Evolutionary conservation across 2,329 filamentous ascomycete species (phyloP), one percentile per base, ranked within the genome.

Genomic region (Pyrenophora tritici-repentis): DNA sequence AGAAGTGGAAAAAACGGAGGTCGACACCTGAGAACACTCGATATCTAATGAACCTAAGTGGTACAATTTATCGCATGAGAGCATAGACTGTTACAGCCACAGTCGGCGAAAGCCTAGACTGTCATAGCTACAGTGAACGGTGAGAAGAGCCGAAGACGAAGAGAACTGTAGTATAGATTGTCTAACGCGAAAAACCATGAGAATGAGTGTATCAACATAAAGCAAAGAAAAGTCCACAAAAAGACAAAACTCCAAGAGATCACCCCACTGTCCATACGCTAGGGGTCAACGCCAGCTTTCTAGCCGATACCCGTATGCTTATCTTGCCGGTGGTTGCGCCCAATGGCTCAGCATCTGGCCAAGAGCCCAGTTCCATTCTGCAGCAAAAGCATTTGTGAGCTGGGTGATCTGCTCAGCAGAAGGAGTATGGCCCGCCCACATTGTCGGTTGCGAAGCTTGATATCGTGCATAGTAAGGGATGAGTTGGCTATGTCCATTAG

Each of bases 321-420:
- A 65, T 46, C 52, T 46, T 14, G 47, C 49, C 0, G 87, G 87
- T 4, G 84, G 75, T 1, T 74, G 73, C 5, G 13, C 75, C 88
- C 88, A 91, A 66, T 90, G 86, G 47, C 83, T 75, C 53, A 91
- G 74, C 84, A 91, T 85, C 47, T 82, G 83, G 31, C 80, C 75
- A 20, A 90, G 73, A 1, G 86, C 88, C 57, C 76, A 76, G 24
- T 77, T 83, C 88, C 88, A 91, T 70, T 90, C 87, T 18, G 77
- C 77, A 58, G 83, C 79, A 65, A 89, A 88, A 46, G 83, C 86
- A 31, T 75, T 77, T 1, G 84, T 78, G 26, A 91, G 79, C 68
- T 85, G 80, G 4, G 79, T 73, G 1, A 84, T 77, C 50, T 86
- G 82, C 1, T 82, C 81, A 1, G 76, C 66, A 1, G 80, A 76